phyloP scores from a whole-genome alignment of 257 asterid species.

The Jaltomata sinuosa region DNA sequence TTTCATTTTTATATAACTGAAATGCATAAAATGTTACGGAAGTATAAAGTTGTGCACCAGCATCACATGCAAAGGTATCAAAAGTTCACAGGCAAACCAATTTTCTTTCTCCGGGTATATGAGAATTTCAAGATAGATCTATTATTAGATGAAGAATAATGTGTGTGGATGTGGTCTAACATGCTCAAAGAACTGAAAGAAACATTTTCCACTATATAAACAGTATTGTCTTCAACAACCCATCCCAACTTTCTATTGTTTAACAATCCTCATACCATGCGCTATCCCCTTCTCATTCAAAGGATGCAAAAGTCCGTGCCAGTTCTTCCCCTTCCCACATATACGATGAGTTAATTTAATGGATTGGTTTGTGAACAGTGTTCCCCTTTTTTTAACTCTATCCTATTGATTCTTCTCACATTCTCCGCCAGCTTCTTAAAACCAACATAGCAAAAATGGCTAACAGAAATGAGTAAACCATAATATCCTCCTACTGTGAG shows the following conservation, averaged over 20 bases:
- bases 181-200: background rate
- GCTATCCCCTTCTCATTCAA: background rate
- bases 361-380: background rate
- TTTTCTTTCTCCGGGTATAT: background rate
- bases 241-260: background rate
- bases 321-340: background rate
- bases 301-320: background rate
- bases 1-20: background rate
- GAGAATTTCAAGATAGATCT: background rate
- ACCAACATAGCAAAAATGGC: background rate
- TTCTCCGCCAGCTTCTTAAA: background rate
- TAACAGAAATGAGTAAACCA: background rate
- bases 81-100: background rate
- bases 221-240: background rate
- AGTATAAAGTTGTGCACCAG: background rate
- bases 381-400: background rate
- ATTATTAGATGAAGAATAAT: background rate
- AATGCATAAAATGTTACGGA: background rate
- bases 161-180: background rate
- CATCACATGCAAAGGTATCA: background rate
- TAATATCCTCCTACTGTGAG: background rate
- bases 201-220: background rate
- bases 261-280: background rate
- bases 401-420: background rate
- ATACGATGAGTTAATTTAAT: background rate